Evolutionary conservation across 164 flowering plant genomes (phyloP).

Genomic region (Nymphaea colorata): DNA sequence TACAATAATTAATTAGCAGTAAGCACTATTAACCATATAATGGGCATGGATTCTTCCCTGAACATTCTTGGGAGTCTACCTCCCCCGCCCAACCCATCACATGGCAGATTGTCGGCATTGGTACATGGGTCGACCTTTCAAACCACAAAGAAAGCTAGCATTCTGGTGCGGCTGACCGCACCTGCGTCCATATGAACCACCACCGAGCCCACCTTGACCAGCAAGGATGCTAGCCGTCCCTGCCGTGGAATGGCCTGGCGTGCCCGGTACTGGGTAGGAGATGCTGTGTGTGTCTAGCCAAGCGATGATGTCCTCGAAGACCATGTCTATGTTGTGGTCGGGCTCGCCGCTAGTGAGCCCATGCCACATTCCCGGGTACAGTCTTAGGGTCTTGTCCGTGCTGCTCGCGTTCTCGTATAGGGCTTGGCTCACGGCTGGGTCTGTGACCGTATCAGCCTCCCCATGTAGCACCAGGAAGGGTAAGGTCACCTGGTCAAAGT

Average conservation of each 20-base stretch:
- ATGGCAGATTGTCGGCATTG: background rate
- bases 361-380: constrained; percentile 97
- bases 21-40: too few relatives aligned
- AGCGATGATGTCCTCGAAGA: constrained; percentile 57
- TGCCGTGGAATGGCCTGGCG: background rate
- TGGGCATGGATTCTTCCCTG: too few relatives aligned
- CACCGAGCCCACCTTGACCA: constrained; percentile 1
- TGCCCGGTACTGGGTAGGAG: background rate
- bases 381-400: constrained; percentile 65
- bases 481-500: constrained; percentile 40
- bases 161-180: constrained; percentile 2
- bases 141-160: constrained; percentile 45
- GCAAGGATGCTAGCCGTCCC: background rate
- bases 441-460: constrained; percentile 84
- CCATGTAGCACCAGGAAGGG: constrained; percentile 92
- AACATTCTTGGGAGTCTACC: too few relatives aligned
- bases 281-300: constrained; percentile 62
- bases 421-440: constrained; percentile 82
- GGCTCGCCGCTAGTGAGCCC: constrained; percentile 85
- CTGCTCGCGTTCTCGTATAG: constrained; percentile 69
- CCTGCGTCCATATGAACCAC: background rate
- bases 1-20: too few relatives aligned
- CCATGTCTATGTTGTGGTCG: constrained; percentile 59
- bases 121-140: constrained; percentile 29
- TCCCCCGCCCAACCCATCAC: background rate